Conservation (phyloP, 257 asterid species). For the Solanum pinnatisectum region DNA sequence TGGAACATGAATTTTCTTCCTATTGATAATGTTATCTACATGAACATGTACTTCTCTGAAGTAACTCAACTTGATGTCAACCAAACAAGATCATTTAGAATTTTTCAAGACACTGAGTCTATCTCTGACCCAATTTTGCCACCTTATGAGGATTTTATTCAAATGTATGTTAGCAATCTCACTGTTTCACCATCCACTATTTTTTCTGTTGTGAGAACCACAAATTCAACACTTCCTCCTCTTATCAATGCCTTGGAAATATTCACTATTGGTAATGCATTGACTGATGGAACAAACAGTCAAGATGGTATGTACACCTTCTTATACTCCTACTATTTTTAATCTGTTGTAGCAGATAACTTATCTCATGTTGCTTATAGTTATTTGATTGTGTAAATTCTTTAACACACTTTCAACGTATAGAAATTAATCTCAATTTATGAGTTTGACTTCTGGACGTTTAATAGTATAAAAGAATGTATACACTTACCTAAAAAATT, state of each 20-base stretch:
- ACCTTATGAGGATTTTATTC: constrained; percentile 15
- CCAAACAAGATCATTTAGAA: constrained; percentile 23
- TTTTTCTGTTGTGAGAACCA: constrained; percentile 15
- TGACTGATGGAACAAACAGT: constrained; percentile 25
- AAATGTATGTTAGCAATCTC: background rate
- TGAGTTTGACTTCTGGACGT: background rate
- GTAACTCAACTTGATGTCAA: constrained; percentile 15
- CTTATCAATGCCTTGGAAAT: constrained; percentile 56
- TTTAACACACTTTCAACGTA: background rate
- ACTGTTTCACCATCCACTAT: constrained; percentile 15
- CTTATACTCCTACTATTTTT: background rate
- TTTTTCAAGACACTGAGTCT: constrained; percentile 8
- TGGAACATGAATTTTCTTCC: constrained; percentile 21
- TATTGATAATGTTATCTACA: constrained; percentile 7
- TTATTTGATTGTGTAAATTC: background rate
- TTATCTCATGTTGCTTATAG: background rate
- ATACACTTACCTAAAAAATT: background rate
- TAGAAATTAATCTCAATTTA: background rate
- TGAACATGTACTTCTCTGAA: constrained; percentile 50
- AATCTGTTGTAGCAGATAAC: background rate
- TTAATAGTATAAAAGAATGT: background rate
- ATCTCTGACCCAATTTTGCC: constrained; percentile 22
- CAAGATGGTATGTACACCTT: constrained; percentile 29
- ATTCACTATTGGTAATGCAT: constrained; percentile 15
- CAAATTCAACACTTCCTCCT: constrained; percentile 50